A percentile compares a stretch with the other conserved stretches of the same genome.
These are phyloP conservation scores for Bretschneidera sinensis DNA, from an alignment of 345 rosid genomes.

Conservation along the genomic window DNA sequence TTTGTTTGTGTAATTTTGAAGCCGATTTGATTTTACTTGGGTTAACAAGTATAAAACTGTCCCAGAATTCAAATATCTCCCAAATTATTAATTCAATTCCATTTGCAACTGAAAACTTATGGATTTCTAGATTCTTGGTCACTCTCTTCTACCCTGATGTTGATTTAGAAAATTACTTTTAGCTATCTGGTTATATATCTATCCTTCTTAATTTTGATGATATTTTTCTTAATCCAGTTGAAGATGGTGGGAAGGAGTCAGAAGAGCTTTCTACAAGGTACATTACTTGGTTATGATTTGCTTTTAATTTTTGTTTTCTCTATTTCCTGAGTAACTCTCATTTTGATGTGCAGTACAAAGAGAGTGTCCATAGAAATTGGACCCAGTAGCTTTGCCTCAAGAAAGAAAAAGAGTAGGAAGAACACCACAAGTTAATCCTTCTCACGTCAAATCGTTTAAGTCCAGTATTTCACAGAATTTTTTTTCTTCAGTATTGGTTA, in stretches of 20 bases:
- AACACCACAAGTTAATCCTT: slow-evolving; percentile 1
- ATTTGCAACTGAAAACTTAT: too few relatives aligned
- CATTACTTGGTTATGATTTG: slow-evolving; percentile 1
- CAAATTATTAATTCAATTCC: too few relatives aligned
- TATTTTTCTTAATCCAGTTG: slow-evolving; percentile 16
- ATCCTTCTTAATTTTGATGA: slow-evolving; percentile 1
- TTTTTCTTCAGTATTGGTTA: neutral
- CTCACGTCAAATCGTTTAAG: neutral
- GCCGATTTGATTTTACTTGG: too few relatives aligned
- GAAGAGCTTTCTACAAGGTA: slow-evolving; percentile 58
- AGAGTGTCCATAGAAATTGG: slow-evolving; percentile 73
- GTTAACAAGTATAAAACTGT: too few relatives aligned
- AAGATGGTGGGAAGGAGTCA: slow-evolving; percentile 39
- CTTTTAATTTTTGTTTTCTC: neutral
- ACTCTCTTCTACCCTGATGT: neutral
- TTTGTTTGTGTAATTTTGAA: too few relatives aligned
- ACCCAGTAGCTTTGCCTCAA: slow-evolving; percentile 64
- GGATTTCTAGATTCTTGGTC: neutral
- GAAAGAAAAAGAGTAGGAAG: slow-evolving; percentile 76
- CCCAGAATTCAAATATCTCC: too few relatives aligned
- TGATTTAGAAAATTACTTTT: neutral
- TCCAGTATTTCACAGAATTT: neutral
- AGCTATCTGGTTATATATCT: neutral
- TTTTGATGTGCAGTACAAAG: slow-evolving; percentile 55
- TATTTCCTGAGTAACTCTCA: neutral